phyloP scores from a whole-genome alignment of 2,329 filamentous ascomycete genomes.

The Phialophora expanda region DNA sequence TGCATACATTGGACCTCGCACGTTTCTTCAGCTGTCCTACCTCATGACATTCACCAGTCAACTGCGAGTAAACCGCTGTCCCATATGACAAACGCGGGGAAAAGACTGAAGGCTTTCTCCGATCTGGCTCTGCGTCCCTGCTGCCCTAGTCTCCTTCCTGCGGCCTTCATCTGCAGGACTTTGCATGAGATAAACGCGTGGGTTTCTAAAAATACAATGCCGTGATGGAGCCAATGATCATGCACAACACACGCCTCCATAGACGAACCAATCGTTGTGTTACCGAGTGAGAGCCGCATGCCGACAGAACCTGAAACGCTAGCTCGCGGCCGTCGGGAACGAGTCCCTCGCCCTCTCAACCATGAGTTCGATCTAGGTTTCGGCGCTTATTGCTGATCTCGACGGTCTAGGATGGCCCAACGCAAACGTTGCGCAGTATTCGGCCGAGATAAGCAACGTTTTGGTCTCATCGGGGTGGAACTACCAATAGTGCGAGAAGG shows the following conservation, averaged over 20 bases:
- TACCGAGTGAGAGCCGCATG: slow-evolving; percentile 2
- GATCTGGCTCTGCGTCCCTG: background rate
- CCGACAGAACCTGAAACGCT: slow-evolving; percentile 20
- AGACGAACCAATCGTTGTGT: background rate
- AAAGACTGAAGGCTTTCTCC: background rate
- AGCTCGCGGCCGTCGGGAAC: background rate
- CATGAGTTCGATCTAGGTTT: slow-evolving; percentile 5
- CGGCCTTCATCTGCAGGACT: slow-evolving; percentile 8
- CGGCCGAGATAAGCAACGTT: background rate
- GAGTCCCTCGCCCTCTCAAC: background rate
- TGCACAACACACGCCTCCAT: background rate
- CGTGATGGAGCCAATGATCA: background rate
- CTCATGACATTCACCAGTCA: background rate
- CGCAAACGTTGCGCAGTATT: background rate
- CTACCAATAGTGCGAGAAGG: background rate
- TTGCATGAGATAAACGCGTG: slow-evolving; percentile 13
- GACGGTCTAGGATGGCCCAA: background rate
- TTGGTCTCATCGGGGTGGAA: background rate
- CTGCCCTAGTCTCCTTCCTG: background rate
- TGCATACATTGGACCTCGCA: background rate
- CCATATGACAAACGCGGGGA: background rate
- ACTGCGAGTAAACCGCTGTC: background rate
- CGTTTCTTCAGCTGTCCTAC: background rate
- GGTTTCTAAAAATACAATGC: slow-evolving; percentile 15
- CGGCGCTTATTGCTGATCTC: slow-evolving; percentile 21